Evolutionary conservation across 768 basidiomycete genomes (phyloP).

Genomic region (Termitomyces sp.): DNA sequence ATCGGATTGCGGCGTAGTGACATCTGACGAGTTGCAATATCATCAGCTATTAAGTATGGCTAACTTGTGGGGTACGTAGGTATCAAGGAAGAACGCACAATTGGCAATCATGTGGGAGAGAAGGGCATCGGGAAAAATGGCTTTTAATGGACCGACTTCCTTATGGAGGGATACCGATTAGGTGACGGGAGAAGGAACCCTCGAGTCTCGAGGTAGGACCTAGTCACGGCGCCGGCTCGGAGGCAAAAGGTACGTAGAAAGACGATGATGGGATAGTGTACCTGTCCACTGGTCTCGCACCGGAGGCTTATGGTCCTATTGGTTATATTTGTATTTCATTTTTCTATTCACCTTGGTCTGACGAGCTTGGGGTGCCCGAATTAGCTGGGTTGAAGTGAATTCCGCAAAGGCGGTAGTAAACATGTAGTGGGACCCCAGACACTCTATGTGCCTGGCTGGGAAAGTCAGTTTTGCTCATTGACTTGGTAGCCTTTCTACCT

Average conservation of each 20-base stretch:
- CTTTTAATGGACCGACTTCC: constrained; percentile 1
- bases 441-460: constrained; percentile 10
- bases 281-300: not conserved
- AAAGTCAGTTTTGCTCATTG: constrained; percentile 9
- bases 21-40: too few species aligned
- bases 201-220: constrained; percentile 1
- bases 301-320: constrained; percentile 4
- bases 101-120: constrained; percentile 8
- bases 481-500: constrained; percentile 11
- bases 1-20: too few species aligned
- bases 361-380: constrained; percentile 9
- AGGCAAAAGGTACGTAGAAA: not conserved
- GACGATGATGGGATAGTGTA: not conserved
- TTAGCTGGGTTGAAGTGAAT: constrained; percentile 10
- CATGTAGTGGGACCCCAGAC: constrained; percentile 13
- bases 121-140: constrained; percentile 6
- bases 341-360: not conserved
- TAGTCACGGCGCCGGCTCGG: too few species aligned
- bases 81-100: not conserved
- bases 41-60: too few species aligned
- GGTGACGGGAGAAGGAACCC: constrained; percentile 12
- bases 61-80: too few species aligned
- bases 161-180: constrained; percentile 7
- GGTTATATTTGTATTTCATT: not conserved
- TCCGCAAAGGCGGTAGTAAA: constrained; percentile 15